Base-by-base conservation (phyloP, 345 rosid genomes). In the Zanthoxylum bungeanum region DNA sequence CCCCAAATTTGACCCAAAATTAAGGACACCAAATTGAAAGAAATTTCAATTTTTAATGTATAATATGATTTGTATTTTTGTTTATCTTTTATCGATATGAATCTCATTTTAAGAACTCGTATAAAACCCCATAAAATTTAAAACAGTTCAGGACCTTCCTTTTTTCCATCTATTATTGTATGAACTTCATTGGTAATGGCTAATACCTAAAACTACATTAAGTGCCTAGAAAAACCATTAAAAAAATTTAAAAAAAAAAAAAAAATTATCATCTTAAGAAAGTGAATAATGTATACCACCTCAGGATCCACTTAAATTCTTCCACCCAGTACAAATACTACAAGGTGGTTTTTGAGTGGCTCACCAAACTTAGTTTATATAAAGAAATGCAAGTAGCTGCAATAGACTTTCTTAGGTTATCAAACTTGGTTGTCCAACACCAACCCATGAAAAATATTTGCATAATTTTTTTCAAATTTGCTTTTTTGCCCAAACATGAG, bases 221-320 rank as follows among this genome's bases (percentile, higher is more conserved):
- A 22, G 30, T 30, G 49, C 49, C 49, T 44, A 12, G 49, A 44
- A 44, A 44, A 44, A 6, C 49, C 16, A 44, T 14, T n/a, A n/a
- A n/a, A n/a, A n/a, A n/a, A n/a, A n/a, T n/a, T n/a, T n/a, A n/a
- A n/a, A n/a, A n/a, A n/a, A n/a, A n/a, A n/a, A n/a, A n/a, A 44
- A 44, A 44, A 14, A 6, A 44, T n/a, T n/a, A n/a, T n/a, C n/a
- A n/a, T n/a, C n/a, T n/a, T n/a, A n/a, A n/a, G n/a, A 56, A 72
- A 55, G 40, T 55, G 12, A 67, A 72, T n/a, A n/a, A n/a, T 62
- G 80, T 66, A 24, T 27, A 28, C 46, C 76, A 68, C 74, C 66
- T 68, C 76, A 68, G 7, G 37, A 49, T 64, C 80, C 80, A 77
- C 69, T n/a, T 4, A 3, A 50, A 19, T 63, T 21, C 53, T 70